Percentiles rank a stretch among this genome's conserved stretches.
Evolutionary conservation across 208 protist species (phyloP).

Genomic region (Herpetomonas muscarum): DNA sequence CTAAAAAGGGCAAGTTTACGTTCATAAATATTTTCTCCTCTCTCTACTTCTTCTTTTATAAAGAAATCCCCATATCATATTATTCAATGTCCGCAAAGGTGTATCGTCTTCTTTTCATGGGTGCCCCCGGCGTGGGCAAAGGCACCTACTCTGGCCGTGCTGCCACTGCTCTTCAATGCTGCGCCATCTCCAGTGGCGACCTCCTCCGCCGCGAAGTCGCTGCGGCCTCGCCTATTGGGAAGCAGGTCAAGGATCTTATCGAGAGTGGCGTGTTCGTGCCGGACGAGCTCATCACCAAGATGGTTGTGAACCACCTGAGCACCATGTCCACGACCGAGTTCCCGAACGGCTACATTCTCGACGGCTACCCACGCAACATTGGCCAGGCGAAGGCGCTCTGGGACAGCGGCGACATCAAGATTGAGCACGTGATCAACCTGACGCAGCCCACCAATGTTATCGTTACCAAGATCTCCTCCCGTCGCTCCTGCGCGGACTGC

Average conservation of each 20-base stretch:
- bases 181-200: slow-evolving; percentile 90
- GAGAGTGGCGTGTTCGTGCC: slow-evolving; percentile 71
- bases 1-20: background rate
- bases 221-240: slow-evolving; percentile 32
- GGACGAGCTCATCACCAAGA: slow-evolving; percentile 65
- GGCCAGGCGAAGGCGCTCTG: slow-evolving; percentile 71
- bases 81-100: slow-evolving; percentile 23
- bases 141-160: slow-evolving; percentile 90
- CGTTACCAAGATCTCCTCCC: slow-evolving; percentile 59
- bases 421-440: slow-evolving; percentile 80
- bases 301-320: slow-evolving; percentile 43
- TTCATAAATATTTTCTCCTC: background rate
- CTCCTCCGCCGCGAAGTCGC: slow-evolving; percentile 83
- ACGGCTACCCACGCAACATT: slow-evolving; percentile 91
- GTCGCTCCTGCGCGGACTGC: slow-evolving; percentile 65
- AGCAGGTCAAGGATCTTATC: slow-evolving; percentile 43
- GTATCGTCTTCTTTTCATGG: slow-evolving; percentile 76
- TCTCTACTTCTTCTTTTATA: slow-evolving; percentile 7
- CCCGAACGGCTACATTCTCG: slow-evolving; percentile 80
- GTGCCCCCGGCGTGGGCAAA: slow-evolving; percentile 91
- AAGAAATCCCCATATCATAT: slow-evolving; percentile 1
- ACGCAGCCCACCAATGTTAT: slow-evolving; percentile 71
- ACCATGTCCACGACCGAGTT: slow-evolving; percentile 10
- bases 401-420: slow-evolving; percentile 33
- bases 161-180: slow-evolving; percentile 55